These are phyloP conservation scores for Mariannaea elegans DNA, from an alignment of 2,329 filamentous ascomycete species.

Conservation along the genomic window DNA sequence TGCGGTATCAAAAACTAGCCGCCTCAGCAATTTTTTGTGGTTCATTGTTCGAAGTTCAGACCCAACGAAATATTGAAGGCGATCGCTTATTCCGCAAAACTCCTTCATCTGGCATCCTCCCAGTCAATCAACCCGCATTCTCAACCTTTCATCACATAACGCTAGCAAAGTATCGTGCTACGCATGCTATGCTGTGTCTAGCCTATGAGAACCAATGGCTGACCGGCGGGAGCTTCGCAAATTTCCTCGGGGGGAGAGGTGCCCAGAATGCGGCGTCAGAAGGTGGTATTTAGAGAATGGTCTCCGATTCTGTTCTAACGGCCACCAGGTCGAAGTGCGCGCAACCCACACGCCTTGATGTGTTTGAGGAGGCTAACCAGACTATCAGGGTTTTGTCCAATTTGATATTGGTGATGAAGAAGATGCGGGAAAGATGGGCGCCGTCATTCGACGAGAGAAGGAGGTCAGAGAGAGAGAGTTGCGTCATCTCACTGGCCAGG, in stretches of 20 bases:
- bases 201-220: constrained; percentile 47
- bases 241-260: constrained; percentile 63
- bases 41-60: too few species aligned
- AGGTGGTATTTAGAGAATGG: constrained; percentile 80
- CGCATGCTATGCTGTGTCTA: constrained; percentile 1
- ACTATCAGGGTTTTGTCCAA: constrained; percentile 59
- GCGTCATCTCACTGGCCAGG: constrained; percentile 68
- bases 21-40: too few species aligned
- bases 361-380: not conserved
- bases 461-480: constrained; percentile 62
- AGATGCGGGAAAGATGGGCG: constrained; percentile 70
- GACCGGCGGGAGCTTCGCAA: constrained; percentile 55
- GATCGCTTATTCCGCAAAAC: too few species aligned
- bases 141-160: not conserved
- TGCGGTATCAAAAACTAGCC: too few species aligned
- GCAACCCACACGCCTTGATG: not conserved
- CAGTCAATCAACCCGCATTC: too few species aligned
- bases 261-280: constrained; percentile 74
- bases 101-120: too few species aligned
- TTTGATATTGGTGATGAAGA: constrained; percentile 73
- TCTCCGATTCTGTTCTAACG: constrained; percentile 80
- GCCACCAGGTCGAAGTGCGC: constrained; percentile 79
- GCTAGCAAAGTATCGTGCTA: not conserved
- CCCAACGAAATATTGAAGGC: too few species aligned
- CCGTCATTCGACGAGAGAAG: constrained; percentile 64